These are phyloP conservation scores for Graphilbum sp. DNA, from an alignment of 2,329 filamentous ascomycete genomes.

Conservation along the genomic window DNA sequence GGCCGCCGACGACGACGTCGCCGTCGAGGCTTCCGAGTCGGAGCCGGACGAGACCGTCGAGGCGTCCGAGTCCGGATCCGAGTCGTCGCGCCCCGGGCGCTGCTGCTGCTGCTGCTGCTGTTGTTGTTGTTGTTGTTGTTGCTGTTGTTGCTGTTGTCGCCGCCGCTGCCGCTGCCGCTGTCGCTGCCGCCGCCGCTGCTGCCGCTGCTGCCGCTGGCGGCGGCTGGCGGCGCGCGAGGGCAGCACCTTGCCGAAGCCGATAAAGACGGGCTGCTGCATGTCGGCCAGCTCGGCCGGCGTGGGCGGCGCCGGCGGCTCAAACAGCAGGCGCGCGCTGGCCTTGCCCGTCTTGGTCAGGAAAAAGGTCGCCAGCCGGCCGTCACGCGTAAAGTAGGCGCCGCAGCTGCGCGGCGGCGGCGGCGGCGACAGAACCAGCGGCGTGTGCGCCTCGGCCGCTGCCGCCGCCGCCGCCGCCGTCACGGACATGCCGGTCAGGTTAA, in stretches of 20 bases:
- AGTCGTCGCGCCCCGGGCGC: not conserved
- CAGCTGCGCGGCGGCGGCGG: constrained; percentile 42
- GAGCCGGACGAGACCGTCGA: constrained; percentile 24
- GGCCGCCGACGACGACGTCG: not conserved
- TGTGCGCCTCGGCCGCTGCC: not conserved
- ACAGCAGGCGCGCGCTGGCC: constrained; percentile 28
- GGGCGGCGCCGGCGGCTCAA: constrained; percentile 24
- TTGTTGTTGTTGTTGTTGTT: not conserved
- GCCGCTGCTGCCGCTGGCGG: constrained; percentile 10
- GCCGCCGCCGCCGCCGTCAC: constrained; percentile 25
- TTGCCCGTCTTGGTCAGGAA: constrained; percentile 53
- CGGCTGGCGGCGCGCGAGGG: not conserved
- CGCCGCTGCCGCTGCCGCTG: constrained; percentile 30
- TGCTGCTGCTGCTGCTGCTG: not conserved
- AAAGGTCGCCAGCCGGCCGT: constrained; percentile 49
- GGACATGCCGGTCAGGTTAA: constrained; percentile 38
- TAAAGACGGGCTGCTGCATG: constrained; percentile 9
- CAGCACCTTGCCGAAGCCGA: constrained; percentile 10
- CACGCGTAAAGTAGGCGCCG: constrained; percentile 43
- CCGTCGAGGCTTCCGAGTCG: not conserved
- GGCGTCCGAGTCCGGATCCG: constrained; percentile 19
- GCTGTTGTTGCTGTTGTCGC: not conserved
- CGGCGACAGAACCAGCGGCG: constrained; percentile 18
- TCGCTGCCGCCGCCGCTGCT: constrained; percentile 5
- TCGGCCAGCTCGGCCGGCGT: constrained; percentile 6